These are phyloP conservation scores for Zygnema cylindricum DNA, from an alignment of 139 green algal species.

Conservation along the genomic window DNA sequence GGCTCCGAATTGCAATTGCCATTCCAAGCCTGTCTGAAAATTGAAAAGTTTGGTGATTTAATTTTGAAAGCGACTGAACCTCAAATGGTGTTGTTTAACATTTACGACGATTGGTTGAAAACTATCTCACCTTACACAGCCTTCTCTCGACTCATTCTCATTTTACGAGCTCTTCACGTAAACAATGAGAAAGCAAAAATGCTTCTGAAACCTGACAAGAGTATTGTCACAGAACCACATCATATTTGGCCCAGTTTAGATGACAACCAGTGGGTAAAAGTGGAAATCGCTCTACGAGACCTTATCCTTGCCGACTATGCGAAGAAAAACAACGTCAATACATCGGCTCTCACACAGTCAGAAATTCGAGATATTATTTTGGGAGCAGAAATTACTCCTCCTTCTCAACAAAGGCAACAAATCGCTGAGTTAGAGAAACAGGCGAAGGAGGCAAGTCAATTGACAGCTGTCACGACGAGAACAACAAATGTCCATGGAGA, in stretches of 20 bases:
- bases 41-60: slow-evolving; percentile 90
- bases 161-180: slow-evolving; percentile 96
- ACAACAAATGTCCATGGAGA: slow-evolving; percentile 97
- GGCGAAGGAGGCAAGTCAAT: slow-evolving; percentile 68
- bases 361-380: slow-evolving; percentile 99
- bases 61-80: slow-evolving; percentile 82
- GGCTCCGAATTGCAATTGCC: slow-evolving; percentile 98
- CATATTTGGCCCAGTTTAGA: slow-evolving; percentile 97
- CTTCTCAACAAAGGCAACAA: slow-evolving; percentile 94
- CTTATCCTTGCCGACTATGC: slow-evolving; percentile 98
- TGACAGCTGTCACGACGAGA: slow-evolving; percentile 93
- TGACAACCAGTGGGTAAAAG: slow-evolving; percentile 99
- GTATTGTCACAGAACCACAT: slow-evolving; percentile 94
- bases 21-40: slow-evolving; percentile 97
- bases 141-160: slow-evolving; percentile 95
- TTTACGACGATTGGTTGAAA: slow-evolving; percentile 99
- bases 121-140: slow-evolving; percentile 97
- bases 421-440: slow-evolving; percentile 99
- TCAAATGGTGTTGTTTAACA: slow-evolving; percentile 99
- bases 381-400: slow-evolving; percentile 97
- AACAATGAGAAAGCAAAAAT: slow-evolving; percentile 98
- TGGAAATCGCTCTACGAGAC: slow-evolving; percentile 78
- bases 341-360: slow-evolving; percentile 88
- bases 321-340: slow-evolving; percentile 99
- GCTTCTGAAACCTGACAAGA: slow-evolving; percentile 94